Conservation (phyloP, 768 basidiomycete species). For the Lentinula detonsa region DNA sequence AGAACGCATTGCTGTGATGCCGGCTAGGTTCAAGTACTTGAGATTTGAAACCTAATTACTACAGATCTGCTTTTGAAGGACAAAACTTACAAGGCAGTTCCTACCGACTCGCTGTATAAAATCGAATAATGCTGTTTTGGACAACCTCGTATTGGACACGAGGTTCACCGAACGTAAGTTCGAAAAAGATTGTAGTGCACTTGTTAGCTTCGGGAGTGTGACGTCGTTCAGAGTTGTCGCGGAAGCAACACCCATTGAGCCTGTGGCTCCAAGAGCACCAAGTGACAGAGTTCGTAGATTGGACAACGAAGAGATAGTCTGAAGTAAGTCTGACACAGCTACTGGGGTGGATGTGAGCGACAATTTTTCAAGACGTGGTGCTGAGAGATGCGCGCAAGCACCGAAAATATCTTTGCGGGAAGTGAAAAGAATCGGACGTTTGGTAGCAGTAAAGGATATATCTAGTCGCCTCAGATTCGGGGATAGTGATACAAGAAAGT, state of each 20-base stretch:
- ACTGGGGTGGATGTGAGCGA: conserved; percentile 52
- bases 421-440: conserved; percentile 24
- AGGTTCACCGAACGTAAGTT: conserved; percentile 50
- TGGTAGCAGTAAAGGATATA: conserved; percentile 56
- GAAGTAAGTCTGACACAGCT: conserved; percentile 31
- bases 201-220: conserved; percentile 36
- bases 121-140: conserved; percentile 30
- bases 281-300: conserved; percentile 44
- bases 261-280: conserved; percentile 50
- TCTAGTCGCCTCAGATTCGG: conserved; percentile 53
- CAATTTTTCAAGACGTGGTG: conserved; percentile 48
- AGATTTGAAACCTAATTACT: conserved; percentile 15
- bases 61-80: not conserved
- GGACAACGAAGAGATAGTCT: conserved; percentile 30
- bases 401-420: not conserved
- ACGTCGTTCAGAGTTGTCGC: conserved; percentile 54
- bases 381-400: not conserved
- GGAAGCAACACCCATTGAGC: conserved; percentile 37
- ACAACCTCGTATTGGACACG: conserved; percentile 57
- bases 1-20: conserved; percentile 44
- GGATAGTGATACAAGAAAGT: conserved; percentile 33
- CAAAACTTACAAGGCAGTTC: conserved; percentile 43
- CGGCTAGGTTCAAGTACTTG: conserved; percentile 51
- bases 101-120: conserved; percentile 52
- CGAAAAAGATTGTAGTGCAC: conserved; percentile 25